Percentiles rank a stretch among this genome's conserved stretches.
Conservation (phyloP, 129 eudicot species). For the Kitagawia praeruptora region DNA sequence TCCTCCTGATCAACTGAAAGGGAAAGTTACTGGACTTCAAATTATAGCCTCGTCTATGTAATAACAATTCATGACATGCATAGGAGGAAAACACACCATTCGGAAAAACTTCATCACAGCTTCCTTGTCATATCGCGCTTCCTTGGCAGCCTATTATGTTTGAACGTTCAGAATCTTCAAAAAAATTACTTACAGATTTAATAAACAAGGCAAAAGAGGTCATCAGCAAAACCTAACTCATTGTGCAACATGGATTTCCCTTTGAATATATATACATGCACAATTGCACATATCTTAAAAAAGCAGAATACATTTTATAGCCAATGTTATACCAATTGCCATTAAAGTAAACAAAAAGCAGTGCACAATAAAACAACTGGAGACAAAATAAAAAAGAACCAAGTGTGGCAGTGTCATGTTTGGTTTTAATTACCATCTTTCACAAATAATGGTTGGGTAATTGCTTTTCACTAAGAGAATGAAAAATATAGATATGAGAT, state of each 20-base stretch:
- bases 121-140: conserved; percentile 94
- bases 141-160: conserved; percentile 75
- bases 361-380: neutral
- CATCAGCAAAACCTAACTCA: neutral
- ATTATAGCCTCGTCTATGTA: neutral
- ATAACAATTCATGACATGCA: neutral
- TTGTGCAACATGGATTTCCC: neutral
- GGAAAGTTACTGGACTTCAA: conserved; percentile 9
- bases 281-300: neutral
- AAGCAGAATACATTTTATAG: neutral
- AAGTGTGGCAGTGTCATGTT: neutral
- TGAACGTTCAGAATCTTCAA: neutral
- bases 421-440: neutral
- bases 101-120: conserved; percentile 83
- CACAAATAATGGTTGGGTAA: neutral
- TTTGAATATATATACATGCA: neutral
- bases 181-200: neutral
- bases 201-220: neutral
- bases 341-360: neutral
- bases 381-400: neutral
- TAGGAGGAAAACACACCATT: conserved; percentile 35
- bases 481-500: neutral
- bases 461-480: neutral
- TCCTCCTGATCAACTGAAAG: conserved; percentile 85
- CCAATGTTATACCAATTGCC: neutral